These are phyloP conservation scores for Leptodontidium sp. DNA, from an alignment of 2,329 filamentous ascomycete species.

Conservation along the genomic window DNA sequence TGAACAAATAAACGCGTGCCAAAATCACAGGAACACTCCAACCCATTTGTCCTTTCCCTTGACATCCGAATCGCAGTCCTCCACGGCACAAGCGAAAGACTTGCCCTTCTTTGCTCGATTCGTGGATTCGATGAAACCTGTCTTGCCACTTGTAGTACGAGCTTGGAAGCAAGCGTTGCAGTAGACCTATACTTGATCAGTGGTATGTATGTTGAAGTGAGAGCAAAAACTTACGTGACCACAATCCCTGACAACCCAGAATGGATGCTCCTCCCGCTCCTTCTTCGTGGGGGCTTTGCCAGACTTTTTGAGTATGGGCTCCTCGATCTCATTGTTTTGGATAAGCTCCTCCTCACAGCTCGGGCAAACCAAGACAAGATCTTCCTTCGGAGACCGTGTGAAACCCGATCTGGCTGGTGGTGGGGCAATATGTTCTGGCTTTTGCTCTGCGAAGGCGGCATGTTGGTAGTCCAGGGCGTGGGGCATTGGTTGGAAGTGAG, in stretches of 20 bases:
- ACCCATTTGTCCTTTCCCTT: slow-evolving; percentile 65
- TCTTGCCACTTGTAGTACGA: slow-evolving; percentile 50
- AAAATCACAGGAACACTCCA: slow-evolving; percentile 58
- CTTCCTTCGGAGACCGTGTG: slow-evolving; percentile 76
- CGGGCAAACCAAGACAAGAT: slow-evolving; percentile 81
- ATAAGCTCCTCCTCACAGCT: slow-evolving; percentile 87
- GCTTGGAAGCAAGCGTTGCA: slow-evolving; percentile 68
- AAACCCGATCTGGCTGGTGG: slow-evolving; percentile 77
- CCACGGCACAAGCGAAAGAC: slow-evolving; percentile 59
- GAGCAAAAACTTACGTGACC: slow-evolving; percentile 76
- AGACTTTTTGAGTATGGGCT: slow-evolving; percentile 49
- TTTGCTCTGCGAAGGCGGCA: slow-evolving; percentile 38
- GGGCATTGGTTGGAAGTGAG: slow-evolving; percentile 38
- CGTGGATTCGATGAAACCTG: slow-evolving; percentile 47
- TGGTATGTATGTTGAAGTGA: not conserved
- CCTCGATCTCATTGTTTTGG: slow-evolving; percentile 59
- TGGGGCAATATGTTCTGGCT: slow-evolving; percentile 44
- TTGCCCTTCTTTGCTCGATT: slow-evolving; percentile 50
- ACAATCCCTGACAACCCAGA: slow-evolving; percentile 91
- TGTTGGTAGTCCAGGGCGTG: slow-evolving; percentile 42
- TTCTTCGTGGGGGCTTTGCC: slow-evolving; percentile 58
- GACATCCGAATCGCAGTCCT: slow-evolving; percentile 63
- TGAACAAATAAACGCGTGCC: slow-evolving; percentile 2
- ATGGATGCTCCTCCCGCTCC: slow-evolving; percentile 75
- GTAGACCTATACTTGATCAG: slow-evolving; percentile 60